phyloP scores from a whole-genome alignment of 2,329 filamentous ascomycete species.

The Geosmithia putterillii region DNA sequence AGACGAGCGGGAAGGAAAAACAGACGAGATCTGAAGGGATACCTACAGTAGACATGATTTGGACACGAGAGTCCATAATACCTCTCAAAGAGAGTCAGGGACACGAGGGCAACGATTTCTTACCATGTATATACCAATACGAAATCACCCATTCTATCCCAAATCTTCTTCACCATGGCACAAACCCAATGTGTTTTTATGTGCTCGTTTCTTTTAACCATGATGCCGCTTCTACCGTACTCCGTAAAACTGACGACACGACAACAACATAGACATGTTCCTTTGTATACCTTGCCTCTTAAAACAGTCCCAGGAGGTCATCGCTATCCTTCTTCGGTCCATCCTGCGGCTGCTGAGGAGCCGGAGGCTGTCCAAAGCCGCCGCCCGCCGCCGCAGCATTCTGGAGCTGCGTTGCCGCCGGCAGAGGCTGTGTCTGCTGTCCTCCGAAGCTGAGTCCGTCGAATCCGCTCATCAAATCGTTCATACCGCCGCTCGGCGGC shows the following conservation, averaged over 20 bases:
- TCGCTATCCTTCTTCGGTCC: constrained; percentile 46
- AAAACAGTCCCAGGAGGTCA: constrained; percentile 40
- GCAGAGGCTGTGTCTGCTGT: constrained; percentile 42
- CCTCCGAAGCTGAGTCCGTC: constrained; percentile 65
- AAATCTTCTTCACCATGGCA: background rate
- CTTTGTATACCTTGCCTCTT: constrained; percentile 7
- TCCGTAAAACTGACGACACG: too few relatives aligned
- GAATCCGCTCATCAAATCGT: constrained; percentile 85
- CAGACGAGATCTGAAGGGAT: background rate
- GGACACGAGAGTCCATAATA: background rate
- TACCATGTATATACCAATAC: background rate
- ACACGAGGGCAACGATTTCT: background rate
- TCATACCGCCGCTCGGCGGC: constrained; percentile 49
- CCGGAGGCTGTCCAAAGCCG: constrained; percentile 1
- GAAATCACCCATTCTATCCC: background rate
- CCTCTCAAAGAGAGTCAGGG: background rate
- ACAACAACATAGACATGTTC: too few relatives aligned
- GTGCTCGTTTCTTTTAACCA: background rate
- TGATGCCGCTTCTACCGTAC: background rate
- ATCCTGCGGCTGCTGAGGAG: constrained; percentile 12
- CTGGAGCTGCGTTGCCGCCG: constrained; percentile 46
- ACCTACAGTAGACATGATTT: background rate
- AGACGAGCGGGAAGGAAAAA: background rate
- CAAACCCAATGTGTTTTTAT: background rate
- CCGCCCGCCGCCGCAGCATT: constrained; percentile 14